Base-by-base conservation (phyloP, 352 stramenopile genomes). In the Globisporangium splendens region DNA sequence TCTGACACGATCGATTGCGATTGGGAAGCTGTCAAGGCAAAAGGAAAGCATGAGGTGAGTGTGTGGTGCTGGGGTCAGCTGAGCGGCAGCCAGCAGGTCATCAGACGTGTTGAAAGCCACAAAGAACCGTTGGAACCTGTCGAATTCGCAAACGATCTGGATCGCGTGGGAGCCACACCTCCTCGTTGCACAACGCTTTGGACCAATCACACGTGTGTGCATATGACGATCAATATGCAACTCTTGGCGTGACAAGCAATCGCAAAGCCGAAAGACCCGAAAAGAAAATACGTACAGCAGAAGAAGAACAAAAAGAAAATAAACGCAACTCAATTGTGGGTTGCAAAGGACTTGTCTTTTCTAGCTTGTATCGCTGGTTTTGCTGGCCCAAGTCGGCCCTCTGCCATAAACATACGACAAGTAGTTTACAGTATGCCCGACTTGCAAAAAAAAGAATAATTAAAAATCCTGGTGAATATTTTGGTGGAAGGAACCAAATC, bases 141-240 rank as follows among this genome's bases (percentile, higher is more conserved):
- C 7, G 10, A 35, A 6, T 31, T 31, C 24, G 24, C 24, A 31
- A 6, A 31, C 24, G 5, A 35, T 8, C 28, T 10, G 28, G 28
- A 35, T 35, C 28, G 10, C 28, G 28, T 35, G 47, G 22, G 18
- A 31, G 49, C 4, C 17, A n/a, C 8, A 17, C 14, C 13, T 21
- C 31, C 50, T 55, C 50, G 43, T 46, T 55, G 50, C 50, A 43
- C 31, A 13, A 53, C 47, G 24, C 20, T 21, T 35, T 21, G 47
- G 47, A 11, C 22, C 24, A 33, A 54, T 35, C 28, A 35, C 8
- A 35, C 10, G 7, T 35, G 28, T 5, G 7, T 8, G 28, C 28
- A 35, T 8, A 6, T 35, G 28, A 35, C 28, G 28, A 35, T 10
- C 28, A 4, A 35, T 11, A 35, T 4, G 10, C 28, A 35, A 35